Evolutionary conservation across 805 yeast genomes (phyloP), one percentile per base, ranked within the genome.

Genomic region (Candida manassasensis): DNA sequence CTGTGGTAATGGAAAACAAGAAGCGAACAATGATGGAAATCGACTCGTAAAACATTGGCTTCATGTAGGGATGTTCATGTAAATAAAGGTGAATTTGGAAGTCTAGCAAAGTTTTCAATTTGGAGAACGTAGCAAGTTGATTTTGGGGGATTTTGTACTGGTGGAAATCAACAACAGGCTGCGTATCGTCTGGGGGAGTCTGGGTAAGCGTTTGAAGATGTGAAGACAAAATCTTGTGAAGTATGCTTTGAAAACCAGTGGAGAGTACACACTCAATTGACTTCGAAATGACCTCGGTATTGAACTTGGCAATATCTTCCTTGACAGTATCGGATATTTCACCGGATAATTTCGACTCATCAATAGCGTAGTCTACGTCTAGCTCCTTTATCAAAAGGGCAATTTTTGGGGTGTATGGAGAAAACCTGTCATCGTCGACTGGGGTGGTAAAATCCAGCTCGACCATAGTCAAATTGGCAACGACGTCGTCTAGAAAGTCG

Each of bases 21-120:
- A 48, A 36, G 6, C 52, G 50, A 50, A 50, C 50, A 6, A 57
- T 37, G 18, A 41, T 48, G 6, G 55, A 50, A 12, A 59, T 37
- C 22, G 53, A 29, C 15, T 44, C 47, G 37, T 55, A 64, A 34
- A 55, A 63, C 5, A 45, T 36, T 17, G 37, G 44, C 35, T 59
- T 61, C 16, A 45, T 27, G 2, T 41, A 32, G 2, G 51, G 41
- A 21, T 37, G 39, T 1, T 34, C 34, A 9, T 43, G 36, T 21
- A 43, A 36, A 6, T 48, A 35, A n/a, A 57, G 24, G 30, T 43
- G 36, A 13, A 61, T 50, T 13, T 48, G 43, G 24, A 45, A 41
- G 39, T 65, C 71, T 3, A 64, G 35, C 5, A 59, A 32, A 3
- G 51, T 12, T 25, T 50, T 35, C 6, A 63, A 30, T 22, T 43